phyloP scores from a whole-genome alignment of 129 eudicot genomes.

The Arctium minus region DNA sequence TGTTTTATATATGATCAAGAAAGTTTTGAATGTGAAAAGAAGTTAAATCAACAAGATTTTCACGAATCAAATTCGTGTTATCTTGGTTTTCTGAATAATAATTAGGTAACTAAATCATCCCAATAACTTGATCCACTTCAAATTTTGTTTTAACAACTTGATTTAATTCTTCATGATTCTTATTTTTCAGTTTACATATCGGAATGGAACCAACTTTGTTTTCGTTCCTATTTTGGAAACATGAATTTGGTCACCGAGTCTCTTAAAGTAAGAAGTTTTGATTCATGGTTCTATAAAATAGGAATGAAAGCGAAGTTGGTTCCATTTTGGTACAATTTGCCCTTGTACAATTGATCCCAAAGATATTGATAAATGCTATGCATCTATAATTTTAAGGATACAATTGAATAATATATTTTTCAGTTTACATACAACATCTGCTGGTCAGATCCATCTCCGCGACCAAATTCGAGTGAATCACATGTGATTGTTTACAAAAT shows the following conservation, averaged over 20 bases:
- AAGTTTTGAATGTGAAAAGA: background rate
- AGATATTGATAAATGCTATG: too few relatives aligned
- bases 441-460: too few relatives aligned
- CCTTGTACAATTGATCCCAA: background rate
- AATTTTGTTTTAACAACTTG: background rate
- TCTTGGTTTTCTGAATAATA: background rate
- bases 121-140: too few relatives aligned
- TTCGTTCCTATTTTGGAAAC: background rate
- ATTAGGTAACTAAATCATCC: background rate
- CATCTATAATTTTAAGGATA: too few relatives aligned
- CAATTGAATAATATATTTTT: too few relatives aligned
- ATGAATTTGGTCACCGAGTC: background rate
- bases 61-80: background rate
- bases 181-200: background rate
- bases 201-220: background rate
- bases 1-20: too few relatives aligned
- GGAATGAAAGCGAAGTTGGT: background rate
- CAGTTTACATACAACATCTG: too few relatives aligned
- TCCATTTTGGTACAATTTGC: background rate
- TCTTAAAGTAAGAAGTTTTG: too few relatives aligned
- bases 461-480: too few relatives aligned
- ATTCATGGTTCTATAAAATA: too few relatives aligned
- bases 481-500: too few relatives aligned
- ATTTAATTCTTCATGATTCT: background rate
- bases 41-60: background rate